Evolutionary conservation across 2,329 filamentous ascomycete species (phyloP).

Genomic region (Alternaria ventricosa): DNA sequence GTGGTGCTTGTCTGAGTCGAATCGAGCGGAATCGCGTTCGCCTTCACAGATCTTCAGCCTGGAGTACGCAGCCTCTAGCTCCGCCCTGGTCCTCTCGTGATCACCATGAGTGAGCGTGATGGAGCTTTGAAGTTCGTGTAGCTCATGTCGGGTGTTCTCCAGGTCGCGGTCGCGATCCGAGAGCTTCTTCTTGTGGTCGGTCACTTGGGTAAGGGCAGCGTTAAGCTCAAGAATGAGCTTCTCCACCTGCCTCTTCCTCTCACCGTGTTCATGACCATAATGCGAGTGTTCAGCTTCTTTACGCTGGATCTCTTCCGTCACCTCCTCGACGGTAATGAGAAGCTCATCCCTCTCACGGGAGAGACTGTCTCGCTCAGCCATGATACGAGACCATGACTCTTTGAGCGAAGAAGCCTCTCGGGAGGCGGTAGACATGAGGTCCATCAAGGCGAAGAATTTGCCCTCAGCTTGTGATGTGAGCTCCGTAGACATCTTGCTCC

Average conservation of each 20-base stretch:
- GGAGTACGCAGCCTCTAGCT: conserved; percentile 22
- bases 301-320: conserved; percentile 31
- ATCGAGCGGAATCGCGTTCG: conserved; percentile 26
- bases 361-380: conserved; percentile 35
- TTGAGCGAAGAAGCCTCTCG: conserved; percentile 32
- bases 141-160: conserved; percentile 22
- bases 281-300: conserved; percentile 29
- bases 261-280: conserved; percentile 28
- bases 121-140: conserved; percentile 21
- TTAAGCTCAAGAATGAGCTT: conserved; percentile 32
- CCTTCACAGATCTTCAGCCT: conserved; percentile 27
- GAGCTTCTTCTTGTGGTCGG: conserved; percentile 34
- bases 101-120: conserved; percentile 13
- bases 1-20: conserved; percentile 31
- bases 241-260: conserved; percentile 29
- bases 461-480: conserved; percentile 32
- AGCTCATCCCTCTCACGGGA: conserved; percentile 28
- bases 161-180: conserved; percentile 28
- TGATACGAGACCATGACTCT: conserved; percentile 33
- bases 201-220: conserved; percentile 22
- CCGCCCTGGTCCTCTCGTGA: conserved; percentile 25
- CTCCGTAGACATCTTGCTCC: conserved; percentile 33
- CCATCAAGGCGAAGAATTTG: conserved; percentile 38
- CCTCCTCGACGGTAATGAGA: conserved; percentile 25
- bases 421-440: conserved; percentile 35